Percentiles rank a stretch among this genome's conserved stretches.
These are phyloP conservation scores for Ormosia semicastrata DNA, from an alignment of 306 rosid species.

Conservation along the genomic window DNA sequence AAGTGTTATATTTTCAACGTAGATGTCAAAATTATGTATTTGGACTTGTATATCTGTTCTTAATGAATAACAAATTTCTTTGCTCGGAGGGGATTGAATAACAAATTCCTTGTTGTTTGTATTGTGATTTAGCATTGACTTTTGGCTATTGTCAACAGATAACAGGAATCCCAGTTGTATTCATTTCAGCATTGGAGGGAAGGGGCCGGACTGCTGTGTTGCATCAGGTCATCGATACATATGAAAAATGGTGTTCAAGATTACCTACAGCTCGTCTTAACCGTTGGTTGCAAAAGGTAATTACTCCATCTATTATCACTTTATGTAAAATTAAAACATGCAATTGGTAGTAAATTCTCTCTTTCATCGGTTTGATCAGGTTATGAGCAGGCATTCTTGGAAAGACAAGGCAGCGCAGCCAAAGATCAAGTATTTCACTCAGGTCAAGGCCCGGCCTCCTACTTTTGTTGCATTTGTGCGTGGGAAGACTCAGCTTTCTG, in stretches of 20 bases:
- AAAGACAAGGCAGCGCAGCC: slow-evolving; percentile 92
- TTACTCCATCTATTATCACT: slow-evolving; percentile 17
- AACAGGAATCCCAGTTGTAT: slow-evolving; percentile 90
- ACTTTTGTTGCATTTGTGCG: slow-evolving; percentile 86
- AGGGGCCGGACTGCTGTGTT: slow-evolving; percentile 68
- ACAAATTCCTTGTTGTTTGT: neutral
- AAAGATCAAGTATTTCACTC: slow-evolving; percentile 88
- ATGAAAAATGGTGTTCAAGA: slow-evolving; percentile 86
- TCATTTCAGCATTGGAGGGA: slow-evolving; percentile 90
- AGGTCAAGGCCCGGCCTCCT: slow-evolving; percentile 97
- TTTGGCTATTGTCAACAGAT: slow-evolving; percentile 52
- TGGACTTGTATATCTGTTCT: neutral
- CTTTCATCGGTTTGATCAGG: slow-evolving; percentile 35
- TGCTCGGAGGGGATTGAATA: neutral
- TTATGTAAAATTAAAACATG: slow-evolving; percentile 1
- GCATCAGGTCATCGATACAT: slow-evolving; percentile 70
- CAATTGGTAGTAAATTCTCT: neutral
- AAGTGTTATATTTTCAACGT: neutral
- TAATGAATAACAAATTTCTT: neutral
- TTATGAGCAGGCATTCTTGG: slow-evolving; percentile 97
- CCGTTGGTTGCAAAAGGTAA: slow-evolving; percentile 93
- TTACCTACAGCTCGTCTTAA: slow-evolving; percentile 86
- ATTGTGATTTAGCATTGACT: slow-evolving; percentile 14
- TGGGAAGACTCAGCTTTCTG: slow-evolving; percentile 70
- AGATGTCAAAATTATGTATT: slow-evolving; percentile 7